Conservation (phyloP, 768 basidiomycete species). For the Macrolepiota fuliginosa region DNA sequence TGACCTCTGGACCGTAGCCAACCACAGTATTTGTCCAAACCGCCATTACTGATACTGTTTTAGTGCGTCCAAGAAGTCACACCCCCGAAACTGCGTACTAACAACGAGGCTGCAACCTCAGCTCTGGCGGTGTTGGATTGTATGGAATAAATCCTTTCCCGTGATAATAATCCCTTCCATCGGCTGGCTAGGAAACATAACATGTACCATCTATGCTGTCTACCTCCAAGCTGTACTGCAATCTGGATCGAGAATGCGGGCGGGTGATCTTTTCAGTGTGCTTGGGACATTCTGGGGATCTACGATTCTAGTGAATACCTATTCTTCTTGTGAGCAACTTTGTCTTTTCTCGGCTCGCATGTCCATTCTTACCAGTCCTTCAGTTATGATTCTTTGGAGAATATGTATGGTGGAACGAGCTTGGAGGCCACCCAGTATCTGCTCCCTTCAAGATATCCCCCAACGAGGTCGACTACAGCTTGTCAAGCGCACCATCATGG, state of each 20-base stretch:
- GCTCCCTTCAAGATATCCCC: constrained; percentile 7
- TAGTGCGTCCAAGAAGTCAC: constrained; percentile 7
- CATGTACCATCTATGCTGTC: constrained; percentile 4
- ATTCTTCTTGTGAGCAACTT: constrained; percentile 18
- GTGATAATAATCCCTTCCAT: constrained; percentile 13
- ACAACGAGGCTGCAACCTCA: neutral
- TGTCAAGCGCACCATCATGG: constrained; percentile 15
- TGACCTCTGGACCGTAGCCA: neutral
- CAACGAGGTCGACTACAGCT: constrained; percentile 2
- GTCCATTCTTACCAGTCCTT: neutral
- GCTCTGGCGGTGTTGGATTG: constrained; percentile 21
- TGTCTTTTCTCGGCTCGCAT: neutral
- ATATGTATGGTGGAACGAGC: constrained; percentile 12
- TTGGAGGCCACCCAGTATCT: neutral
- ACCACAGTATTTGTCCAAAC: constrained; percentile 6
- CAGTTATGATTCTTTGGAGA: constrained; percentile 15
- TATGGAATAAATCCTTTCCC: constrained; percentile 13
- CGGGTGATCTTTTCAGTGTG: neutral
- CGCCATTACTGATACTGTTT: constrained; percentile 15
- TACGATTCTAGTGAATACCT: constrained; percentile 18
- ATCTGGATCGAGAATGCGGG: neutral
- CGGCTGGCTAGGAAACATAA: constrained; percentile 16
- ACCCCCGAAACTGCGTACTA: neutral
- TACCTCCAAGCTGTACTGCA: neutral
- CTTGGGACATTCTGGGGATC: constrained; percentile 16